These are phyloP conservation scores for Periglandula ipomoeae DNA, from an alignment of 2,329 filamentous ascomycete genomes.

Conservation along the genomic window DNA sequence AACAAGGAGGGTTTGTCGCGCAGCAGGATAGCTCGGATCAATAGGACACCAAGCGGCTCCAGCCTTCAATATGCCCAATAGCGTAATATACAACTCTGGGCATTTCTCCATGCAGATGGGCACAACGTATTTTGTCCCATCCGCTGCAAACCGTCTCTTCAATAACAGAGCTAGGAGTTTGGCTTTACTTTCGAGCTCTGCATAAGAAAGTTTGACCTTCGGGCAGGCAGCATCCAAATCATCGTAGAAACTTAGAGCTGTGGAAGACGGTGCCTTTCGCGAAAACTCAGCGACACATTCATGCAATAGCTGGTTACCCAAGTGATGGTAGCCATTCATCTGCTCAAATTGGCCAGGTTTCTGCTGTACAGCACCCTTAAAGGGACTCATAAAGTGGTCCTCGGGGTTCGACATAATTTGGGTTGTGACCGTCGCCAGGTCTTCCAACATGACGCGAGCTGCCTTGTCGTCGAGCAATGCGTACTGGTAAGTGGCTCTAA, in stretches of 20 bases:
- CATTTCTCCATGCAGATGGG: conserved; percentile 30
- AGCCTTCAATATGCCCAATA: conserved; percentile 31
- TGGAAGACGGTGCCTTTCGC: not conserved
- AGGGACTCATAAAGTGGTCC: not conserved
- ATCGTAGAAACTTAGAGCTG: not conserved
- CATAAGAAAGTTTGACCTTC: conserved; percentile 20
- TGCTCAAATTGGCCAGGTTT: not conserved
- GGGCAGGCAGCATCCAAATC: conserved; percentile 6
- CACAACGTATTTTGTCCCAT: conserved; percentile 17
- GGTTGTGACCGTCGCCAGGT: not conserved
- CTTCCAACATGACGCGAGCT: not conserved
- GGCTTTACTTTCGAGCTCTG: conserved; percentile 24
- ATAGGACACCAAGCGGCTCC: conserved; percentile 32
- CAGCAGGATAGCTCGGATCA: conserved; percentile 27
- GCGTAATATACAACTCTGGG: conserved; percentile 28
- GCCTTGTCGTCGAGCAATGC: not conserved
- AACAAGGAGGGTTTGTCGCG: conserved; percentile 28
- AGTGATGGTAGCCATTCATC: not conserved
- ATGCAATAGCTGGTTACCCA: not conserved
- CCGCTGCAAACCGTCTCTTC: not conserved
- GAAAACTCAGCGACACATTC: not conserved
- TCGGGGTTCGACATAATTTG: not conserved
- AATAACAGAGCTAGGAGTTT: conserved; percentile 22
- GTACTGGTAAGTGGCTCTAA: not conserved
- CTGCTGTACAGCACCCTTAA: not conserved